Conservation (phyloP, 257 asterid genomes). For the Echium plantagineum region DNA sequence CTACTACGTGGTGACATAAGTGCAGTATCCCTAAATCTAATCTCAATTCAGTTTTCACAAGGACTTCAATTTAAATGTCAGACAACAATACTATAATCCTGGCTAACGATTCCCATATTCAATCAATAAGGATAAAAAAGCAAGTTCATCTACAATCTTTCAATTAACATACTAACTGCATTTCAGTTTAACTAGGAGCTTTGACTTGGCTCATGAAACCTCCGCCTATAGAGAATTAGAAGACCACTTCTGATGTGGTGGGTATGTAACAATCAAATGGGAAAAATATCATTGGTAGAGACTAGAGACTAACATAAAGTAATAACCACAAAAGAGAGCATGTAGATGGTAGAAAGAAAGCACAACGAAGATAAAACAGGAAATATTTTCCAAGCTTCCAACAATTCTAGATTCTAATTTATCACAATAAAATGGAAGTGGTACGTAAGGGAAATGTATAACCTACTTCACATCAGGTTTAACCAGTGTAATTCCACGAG, state of each 20-base stretch:
- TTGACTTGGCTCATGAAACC: too few species aligned
- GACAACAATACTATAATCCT: neutral
- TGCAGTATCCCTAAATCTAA: neutral
- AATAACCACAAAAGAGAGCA: neutral
- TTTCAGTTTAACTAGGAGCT: too few species aligned
- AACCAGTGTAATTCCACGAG: slow-evolving; percentile 78
- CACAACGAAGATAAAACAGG: neutral
- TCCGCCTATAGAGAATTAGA: neutral
- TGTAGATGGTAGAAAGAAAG: neutral
- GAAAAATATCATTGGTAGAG: neutral
- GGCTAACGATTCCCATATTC: neutral
- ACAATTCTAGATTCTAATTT: neutral
- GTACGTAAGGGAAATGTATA: slow-evolving; percentile 7
- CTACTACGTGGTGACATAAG: too few species aligned
- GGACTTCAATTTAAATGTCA: neutral
- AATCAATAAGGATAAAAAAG: too few species aligned
- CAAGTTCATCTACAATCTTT: neutral
- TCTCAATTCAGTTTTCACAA: neutral
- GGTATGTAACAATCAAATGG: neutral
- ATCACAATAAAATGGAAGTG: neutral
- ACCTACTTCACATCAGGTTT: slow-evolving; percentile 89
- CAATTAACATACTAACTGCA: too few species aligned
- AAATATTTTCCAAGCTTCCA: neutral
- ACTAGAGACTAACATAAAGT: neutral
- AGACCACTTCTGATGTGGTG: neutral